Evolutionary conservation across 2,329 filamentous ascomycete species (phyloP).

Genomic region (Cadophora sp.): DNA sequence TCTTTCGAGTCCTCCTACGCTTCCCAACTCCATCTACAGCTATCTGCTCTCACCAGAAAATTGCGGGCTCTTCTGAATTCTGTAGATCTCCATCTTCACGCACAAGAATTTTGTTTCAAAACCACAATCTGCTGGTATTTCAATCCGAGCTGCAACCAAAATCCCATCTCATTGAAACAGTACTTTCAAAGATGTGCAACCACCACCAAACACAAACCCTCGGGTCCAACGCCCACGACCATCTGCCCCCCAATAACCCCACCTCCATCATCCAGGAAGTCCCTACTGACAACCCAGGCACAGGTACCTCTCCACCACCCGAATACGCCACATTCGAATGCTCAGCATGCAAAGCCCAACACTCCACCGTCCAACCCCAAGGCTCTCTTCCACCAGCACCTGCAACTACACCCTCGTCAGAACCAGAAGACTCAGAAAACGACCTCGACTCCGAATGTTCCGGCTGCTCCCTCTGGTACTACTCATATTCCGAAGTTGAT

Average conservation of each 20-base stretch:
- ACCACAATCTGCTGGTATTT: background rate
- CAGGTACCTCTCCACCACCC: background rate
- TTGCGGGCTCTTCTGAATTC: too few species aligned
- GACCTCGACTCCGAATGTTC: background rate
- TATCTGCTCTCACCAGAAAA: background rate
- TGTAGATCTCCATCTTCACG: background rate
- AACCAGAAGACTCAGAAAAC: background rate
- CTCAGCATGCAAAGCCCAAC: background rate
- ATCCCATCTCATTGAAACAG: background rate
- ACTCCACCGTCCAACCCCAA: background rate
- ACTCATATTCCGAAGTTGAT: background rate
- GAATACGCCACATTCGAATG: background rate
- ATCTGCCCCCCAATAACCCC: background rate
- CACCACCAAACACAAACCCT: background rate
- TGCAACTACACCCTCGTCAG: background rate
- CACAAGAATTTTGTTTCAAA: background rate
- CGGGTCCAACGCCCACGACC: background rate
- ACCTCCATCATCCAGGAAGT: background rate
- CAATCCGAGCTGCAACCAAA: too few species aligned
- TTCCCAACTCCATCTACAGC: background rate
- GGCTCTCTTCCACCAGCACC: background rate
- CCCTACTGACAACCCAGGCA: background rate
- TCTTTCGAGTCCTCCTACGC: background rate
- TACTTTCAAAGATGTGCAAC: background rate
- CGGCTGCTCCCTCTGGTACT: background rate